phyloP scores from a whole-genome alignment of 331 rosid genomes.

The Pyracantha coccinea region DNA sequence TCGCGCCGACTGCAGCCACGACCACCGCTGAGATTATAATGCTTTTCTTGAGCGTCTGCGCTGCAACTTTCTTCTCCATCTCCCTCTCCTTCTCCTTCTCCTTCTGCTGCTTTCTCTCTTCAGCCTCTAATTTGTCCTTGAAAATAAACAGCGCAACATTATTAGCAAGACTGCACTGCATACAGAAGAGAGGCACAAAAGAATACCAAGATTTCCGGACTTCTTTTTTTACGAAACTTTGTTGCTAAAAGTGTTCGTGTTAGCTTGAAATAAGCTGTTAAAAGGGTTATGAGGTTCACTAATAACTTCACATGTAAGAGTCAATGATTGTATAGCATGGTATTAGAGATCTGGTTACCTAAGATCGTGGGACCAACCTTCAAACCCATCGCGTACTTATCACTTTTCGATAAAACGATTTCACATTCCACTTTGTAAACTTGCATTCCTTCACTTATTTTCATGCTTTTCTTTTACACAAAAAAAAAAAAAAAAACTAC shows the following conservation, averaged over 20 bases:
- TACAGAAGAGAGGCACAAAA: neutral
- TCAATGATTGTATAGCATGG: neutral
- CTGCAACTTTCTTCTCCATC: slow-evolving; percentile 24
- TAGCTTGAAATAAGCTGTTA: neutral
- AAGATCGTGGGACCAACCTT: neutral
- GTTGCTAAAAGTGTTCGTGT: neutral
- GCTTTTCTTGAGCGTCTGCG: slow-evolving; percentile 41
- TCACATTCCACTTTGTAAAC: neutral
- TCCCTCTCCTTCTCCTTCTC: slow-evolving; percentile 21
- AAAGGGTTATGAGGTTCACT: neutral
- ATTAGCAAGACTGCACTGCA: neutral
- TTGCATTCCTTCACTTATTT: neutral
- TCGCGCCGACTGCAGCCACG: slow-evolving; percentile 49
- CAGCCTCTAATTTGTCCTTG: slow-evolving; percentile 33
- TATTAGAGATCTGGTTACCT: neutral
- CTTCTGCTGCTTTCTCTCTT: slow-evolving; percentile 18
- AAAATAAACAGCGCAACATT: neutral
- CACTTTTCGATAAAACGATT: neutral
- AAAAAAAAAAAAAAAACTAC: too few species aligned
- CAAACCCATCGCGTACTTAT: neutral
- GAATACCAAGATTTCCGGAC: neutral
- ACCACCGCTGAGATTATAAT: slow-evolving; percentile 41
- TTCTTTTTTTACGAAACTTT: neutral
- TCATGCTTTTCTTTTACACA: neutral
- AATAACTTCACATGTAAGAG: neutral